A percentile compares a stretch with the other conserved stretches of the same genome.
Conservation (phyloP, 169 alveolate genomes). For the Plasmodium ovale region DNA sequence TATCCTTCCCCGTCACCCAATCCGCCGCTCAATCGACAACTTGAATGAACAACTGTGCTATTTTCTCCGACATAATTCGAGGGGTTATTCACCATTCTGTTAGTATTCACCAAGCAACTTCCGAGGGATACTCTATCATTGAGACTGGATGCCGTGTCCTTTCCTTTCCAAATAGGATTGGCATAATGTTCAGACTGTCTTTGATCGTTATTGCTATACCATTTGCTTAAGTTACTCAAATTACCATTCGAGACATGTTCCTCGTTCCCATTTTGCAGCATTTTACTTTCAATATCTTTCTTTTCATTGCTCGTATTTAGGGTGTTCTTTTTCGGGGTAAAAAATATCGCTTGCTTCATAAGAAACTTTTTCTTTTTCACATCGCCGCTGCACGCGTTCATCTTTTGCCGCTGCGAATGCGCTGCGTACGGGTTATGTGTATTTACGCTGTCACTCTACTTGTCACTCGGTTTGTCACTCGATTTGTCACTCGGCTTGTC, state of each 20-base stretch:
- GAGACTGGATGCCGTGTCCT: neutral
- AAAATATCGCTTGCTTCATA: conserved; percentile 48
- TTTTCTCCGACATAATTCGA: neutral
- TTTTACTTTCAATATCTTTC: conserved; percentile 41
- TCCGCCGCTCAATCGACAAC: no score
- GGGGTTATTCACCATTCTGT: neutral
- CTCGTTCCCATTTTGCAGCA: conserved; percentile 21
- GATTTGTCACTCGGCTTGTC: neutral
- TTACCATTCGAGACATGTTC: neutral
- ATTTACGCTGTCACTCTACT: neutral
- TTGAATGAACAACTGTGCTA: neutral
- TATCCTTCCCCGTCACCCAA: no score
- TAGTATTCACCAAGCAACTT: neutral
- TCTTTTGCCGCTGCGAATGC: no score
- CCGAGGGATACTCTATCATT: neutral
- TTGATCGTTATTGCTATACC: neutral
- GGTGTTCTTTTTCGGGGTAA: conserved; percentile 43
- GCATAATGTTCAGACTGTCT: neutral
- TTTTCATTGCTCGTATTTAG: conserved; percentile 59
- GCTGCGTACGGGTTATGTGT: no score
- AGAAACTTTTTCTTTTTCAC: conserved; percentile 9
- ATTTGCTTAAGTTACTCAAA: neutral
- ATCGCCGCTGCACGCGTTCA: conserved; percentile 11
- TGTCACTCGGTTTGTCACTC: neutral
- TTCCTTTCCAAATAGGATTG: conserved; percentile 1